phyloP scores from a whole-genome alignment of 2,329 filamentous ascomycete genomes.

The Apiospora kogelbergensis region DNA sequence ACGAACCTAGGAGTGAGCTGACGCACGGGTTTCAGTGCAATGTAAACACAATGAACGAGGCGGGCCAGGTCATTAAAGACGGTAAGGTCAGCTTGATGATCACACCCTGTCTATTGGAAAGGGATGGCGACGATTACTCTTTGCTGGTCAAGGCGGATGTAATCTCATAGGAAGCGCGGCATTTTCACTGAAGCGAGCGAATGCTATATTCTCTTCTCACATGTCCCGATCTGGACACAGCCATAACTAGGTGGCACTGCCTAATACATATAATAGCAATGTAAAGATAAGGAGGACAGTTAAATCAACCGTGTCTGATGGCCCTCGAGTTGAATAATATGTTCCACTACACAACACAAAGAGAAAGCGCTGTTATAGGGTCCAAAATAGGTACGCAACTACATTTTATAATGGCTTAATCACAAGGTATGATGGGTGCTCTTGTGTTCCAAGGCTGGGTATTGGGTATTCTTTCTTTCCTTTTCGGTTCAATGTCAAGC shows the following conservation, averaged over 20 bases:
- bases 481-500: too few relatives aligned
- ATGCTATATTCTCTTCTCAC: background rate
- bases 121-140: slow-evolving; percentile 21
- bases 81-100: slow-evolving; percentile 28
- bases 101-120: slow-evolving; percentile 28
- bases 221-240: background rate
- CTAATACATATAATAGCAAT: background rate
- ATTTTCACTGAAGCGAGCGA: background rate
- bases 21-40: slow-evolving; percentile 24
- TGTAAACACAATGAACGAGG: slow-evolving; percentile 24
- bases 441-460: too few relatives aligned
- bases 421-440: too few relatives aligned
- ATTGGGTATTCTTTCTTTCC: too few relatives aligned
- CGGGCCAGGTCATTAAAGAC: slow-evolving; percentile 18
- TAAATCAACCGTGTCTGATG: too few relatives aligned
- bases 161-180: slow-evolving; percentile 18
- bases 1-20: slow-evolving; percentile 23
- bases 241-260: background rate
- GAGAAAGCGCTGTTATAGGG: too few relatives aligned
- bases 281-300: background rate
- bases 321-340: too few relatives aligned
- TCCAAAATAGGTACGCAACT: too few relatives aligned
- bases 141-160: slow-evolving; percentile 30
- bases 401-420: too few relatives aligned
- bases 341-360: too few relatives aligned